phyloP scores from a whole-genome alignment of 139 green algal genomes.

The Asterochloris erici region DNA sequence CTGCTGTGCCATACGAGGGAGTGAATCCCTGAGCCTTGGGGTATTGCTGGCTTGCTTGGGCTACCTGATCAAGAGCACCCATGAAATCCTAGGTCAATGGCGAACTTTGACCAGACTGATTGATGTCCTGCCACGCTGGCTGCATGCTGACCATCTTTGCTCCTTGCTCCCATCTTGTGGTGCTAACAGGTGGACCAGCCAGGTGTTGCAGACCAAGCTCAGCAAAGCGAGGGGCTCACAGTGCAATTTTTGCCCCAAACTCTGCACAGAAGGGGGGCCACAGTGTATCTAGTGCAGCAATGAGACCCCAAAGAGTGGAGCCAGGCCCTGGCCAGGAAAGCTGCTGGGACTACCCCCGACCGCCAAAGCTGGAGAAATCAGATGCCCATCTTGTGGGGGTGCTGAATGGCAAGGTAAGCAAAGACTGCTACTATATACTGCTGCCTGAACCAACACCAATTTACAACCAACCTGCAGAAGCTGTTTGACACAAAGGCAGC shows the following conservation, averaged over 20 bases:
- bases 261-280: too few relatives aligned
- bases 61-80: too few relatives aligned
- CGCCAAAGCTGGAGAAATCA: neutral
- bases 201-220: too few relatives aligned
- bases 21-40: conserved; percentile 37
- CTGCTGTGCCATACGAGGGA: conserved; percentile 88
- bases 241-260: too few relatives aligned
- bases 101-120: too few relatives aligned
- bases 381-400: neutral
- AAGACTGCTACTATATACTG: neutral
- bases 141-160: too few relatives aligned
- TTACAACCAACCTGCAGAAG: neutral
- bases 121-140: too few relatives aligned
- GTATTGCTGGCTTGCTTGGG: neutral
- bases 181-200: too few relatives aligned
- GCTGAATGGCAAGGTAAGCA: conserved; percentile 12
- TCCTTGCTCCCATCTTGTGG: too few relatives aligned
- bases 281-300: neutral
- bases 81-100: too few relatives aligned
- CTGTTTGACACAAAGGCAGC: conserved; percentile 1
- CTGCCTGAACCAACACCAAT: neutral
- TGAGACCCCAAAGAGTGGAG: neutral
- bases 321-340: conserved; percentile 13
- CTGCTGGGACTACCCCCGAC: conserved; percentile 13
- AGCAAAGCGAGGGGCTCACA: too few relatives aligned